A percentile compares a stretch with the other conserved stretches of the same genome.
Conservation (phyloP, 2,329 filamentous ascomycete species). For the Calonectria ilicicola region DNA sequence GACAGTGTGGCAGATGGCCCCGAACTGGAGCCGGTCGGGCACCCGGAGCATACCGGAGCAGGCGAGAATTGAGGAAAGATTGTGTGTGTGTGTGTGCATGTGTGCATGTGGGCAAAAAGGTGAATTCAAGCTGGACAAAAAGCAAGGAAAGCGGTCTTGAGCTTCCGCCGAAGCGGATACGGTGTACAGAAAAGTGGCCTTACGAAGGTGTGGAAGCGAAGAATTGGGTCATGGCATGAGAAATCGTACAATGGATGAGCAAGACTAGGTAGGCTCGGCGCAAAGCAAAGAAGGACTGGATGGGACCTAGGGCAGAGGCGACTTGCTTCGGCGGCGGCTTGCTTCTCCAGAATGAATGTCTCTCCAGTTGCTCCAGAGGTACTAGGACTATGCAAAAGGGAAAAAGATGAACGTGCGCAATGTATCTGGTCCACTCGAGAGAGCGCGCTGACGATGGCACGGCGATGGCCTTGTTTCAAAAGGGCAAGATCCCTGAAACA, state of each 20-base stretch:
- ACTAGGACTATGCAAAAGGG: background rate
- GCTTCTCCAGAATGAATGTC: background rate
- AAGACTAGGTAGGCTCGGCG: background rate
- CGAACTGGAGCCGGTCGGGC: conserved; percentile 17
- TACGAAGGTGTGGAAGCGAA: background rate
- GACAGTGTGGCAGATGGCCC: conserved; percentile 28
- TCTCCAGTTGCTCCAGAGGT: conserved; percentile 10
- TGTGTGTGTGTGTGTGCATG: conserved; percentile 15
- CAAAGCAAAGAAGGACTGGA: background rate
- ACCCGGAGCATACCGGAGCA: conserved; percentile 39
- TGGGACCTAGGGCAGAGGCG: background rate
- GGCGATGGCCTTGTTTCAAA: background rate
- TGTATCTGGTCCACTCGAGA: background rate
- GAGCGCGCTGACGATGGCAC: background rate
- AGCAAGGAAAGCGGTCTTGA: conserved; percentile 4
- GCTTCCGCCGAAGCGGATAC: conserved; percentile 1
- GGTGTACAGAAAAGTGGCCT: background rate
- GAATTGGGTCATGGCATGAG: background rate
- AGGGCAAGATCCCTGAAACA: background rate
- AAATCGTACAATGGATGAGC: background rate
- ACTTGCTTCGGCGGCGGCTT: background rate
- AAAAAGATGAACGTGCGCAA: background rate
- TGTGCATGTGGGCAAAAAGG: conserved; percentile 14
- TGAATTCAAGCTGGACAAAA: conserved; percentile 22
- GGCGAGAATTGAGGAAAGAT: conserved; percentile 20